Conservation (phyloP, 2,329 filamentous ascomycete genomes). For the Fusarium coicis region DNA sequence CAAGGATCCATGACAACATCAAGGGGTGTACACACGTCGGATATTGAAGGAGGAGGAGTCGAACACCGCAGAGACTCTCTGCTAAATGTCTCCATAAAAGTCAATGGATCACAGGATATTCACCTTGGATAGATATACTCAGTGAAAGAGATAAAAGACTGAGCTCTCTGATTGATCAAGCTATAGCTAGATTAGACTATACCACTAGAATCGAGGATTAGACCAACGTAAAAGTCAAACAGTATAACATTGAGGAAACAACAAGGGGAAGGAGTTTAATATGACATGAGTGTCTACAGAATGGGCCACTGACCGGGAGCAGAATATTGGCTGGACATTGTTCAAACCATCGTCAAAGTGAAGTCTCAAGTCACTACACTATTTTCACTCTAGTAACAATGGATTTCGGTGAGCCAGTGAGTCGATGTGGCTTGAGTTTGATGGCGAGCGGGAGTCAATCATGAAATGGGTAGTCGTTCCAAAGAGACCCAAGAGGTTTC, state of each 20-base stretch:
- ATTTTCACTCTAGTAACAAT: too few species aligned
- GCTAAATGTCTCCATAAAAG: too few species aligned
- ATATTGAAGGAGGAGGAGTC: not conserved
- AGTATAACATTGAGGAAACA: not conserved
- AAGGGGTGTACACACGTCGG: not conserved
- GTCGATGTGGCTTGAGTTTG: accelerated
- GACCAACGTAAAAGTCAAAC: not conserved
- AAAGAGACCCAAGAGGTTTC: not conserved
- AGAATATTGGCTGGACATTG: not conserved
- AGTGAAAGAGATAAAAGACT: too few species aligned
- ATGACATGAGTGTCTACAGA: not conserved
- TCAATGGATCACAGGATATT: too few species aligned
- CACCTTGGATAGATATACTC: too few species aligned
- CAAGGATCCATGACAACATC: too few species aligned
- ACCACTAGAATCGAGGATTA: not conserved
- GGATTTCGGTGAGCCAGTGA: not conserved
- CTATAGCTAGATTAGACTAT: not conserved
- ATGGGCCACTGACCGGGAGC: not conserved
- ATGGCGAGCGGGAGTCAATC: too few species aligned
- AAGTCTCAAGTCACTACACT: not conserved
- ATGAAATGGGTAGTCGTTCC: not conserved
- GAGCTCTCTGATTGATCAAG: not conserved
- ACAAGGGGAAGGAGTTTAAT: not conserved
- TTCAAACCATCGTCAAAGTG: not conserved
- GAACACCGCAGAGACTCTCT: too few species aligned